These are phyloP conservation scores for Corinectria fuckeliana DNA, from an alignment of 2,329 filamentous ascomycete species.

Conservation along the genomic window DNA sequence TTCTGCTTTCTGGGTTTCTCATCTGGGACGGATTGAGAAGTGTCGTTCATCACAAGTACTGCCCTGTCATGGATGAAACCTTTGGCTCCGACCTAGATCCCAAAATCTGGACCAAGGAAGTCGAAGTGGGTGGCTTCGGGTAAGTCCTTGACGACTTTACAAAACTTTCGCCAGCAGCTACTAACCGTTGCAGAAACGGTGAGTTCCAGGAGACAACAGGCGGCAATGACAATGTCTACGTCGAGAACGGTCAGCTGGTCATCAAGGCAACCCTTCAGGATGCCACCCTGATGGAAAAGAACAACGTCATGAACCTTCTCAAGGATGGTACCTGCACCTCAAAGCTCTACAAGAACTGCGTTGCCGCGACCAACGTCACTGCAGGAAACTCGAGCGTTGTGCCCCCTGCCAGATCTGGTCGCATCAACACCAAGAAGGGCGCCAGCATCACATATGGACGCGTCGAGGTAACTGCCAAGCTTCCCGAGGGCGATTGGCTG, in stretches of 20 bases:
- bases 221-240: constrained; percentile 75
- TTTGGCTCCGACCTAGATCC: constrained; percentile 66
- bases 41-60: constrained; percentile 79
- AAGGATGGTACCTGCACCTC: constrained; percentile 73
- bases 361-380: constrained; percentile 76
- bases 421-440: constrained; percentile 76
- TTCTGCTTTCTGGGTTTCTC: constrained; percentile 72
- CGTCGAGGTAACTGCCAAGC: constrained; percentile 78
- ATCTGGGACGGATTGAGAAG: constrained; percentile 77
- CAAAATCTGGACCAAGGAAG: constrained; percentile 75
- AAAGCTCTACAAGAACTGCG: constrained; percentile 60
- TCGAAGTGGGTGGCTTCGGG: constrained; percentile 78
- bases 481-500: constrained; percentile 83
- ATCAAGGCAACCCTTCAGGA: constrained; percentile 84
- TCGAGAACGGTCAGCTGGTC: constrained; percentile 71
- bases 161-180: too few relatives aligned
- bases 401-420: constrained; percentile 78
- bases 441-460: constrained; percentile 80
- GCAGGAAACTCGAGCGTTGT: constrained; percentile 74
- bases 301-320: constrained; percentile 73
- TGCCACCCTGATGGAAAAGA: constrained; percentile 65
- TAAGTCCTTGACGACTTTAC: constrained; percentile 50
- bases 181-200: constrained; percentile 65
- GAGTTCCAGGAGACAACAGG: constrained; percentile 81
- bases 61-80: constrained; percentile 69